These are phyloP conservation scores for Parastagonospora avenae DNA, from an alignment of 2,329 filamentous ascomycete genomes.

Conservation along the genomic window DNA sequence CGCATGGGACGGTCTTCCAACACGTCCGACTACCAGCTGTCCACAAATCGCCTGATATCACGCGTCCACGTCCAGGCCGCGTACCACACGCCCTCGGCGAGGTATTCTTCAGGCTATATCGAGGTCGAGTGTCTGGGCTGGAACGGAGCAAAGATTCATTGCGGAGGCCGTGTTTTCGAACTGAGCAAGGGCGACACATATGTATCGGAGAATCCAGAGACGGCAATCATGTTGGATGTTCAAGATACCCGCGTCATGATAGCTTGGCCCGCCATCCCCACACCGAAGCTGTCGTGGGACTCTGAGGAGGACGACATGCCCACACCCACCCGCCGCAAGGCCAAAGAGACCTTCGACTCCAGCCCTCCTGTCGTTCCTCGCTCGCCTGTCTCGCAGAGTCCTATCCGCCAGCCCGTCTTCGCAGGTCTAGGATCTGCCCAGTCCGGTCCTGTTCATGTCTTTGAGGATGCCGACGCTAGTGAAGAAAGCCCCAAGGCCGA, in stretches of 20 bases:
- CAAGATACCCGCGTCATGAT: conserved; percentile 90
- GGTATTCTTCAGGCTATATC: conserved; percentile 75
- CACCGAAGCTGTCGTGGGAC: conserved; percentile 51
- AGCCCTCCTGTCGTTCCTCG: conserved; percentile 68
- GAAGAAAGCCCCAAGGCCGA: conserved; percentile 27
- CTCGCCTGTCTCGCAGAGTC: conserved; percentile 78
- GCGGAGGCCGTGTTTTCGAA: conserved; percentile 84
- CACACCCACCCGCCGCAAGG: conserved; percentile 39
- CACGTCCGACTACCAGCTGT: conserved; percentile 93
- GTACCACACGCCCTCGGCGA: conserved; percentile 72
- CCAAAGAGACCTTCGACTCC: conserved; percentile 57
- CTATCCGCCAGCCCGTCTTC: conserved; percentile 55
- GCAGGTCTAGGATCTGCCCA: conserved; percentile 41
- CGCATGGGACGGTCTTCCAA: conserved; percentile 93
- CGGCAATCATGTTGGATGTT: conserved; percentile 93
- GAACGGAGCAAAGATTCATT: conserved; percentile 94
- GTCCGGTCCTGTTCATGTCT: conserved; percentile 40
- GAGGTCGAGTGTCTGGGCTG: conserved; percentile 92
- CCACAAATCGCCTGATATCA: conserved; percentile 89
- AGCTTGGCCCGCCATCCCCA: conserved; percentile 78
- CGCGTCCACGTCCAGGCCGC: conserved; percentile 89
- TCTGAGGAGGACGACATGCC: conserved; percentile 64
- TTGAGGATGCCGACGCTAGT: conserved; percentile 45
- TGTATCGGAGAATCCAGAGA: conserved; percentile 82
- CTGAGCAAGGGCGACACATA: conserved; percentile 88